Conservation (phyloP, 495 filamentous ascomycete genomes). For the Elasticomyces elasticus region DNA sequence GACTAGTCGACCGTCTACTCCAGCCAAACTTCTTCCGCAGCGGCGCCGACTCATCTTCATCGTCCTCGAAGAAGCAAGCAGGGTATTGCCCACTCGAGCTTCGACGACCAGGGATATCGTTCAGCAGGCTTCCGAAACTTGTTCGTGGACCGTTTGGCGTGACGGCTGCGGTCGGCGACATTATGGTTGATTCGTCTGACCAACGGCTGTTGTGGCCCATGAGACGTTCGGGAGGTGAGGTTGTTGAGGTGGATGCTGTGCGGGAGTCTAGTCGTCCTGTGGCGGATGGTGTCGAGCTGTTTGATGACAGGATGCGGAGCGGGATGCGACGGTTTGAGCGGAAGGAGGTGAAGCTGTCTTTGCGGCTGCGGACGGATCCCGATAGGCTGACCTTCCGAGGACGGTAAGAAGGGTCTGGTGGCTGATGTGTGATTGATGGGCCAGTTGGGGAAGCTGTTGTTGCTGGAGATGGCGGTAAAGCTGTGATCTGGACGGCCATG, state of each 20-base stretch:
- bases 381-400: slow-evolving; percentile 14
- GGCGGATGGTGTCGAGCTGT: background rate
- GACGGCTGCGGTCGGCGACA: slow-evolving; percentile 2
- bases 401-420: slow-evolving; percentile 8
- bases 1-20: slow-evolving; percentile 2
- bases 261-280: background rate
- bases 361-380: slow-evolving; percentile 12
- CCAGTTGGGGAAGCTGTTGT: background rate
- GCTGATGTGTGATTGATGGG: slow-evolving; percentile 2
- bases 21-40: slow-evolving; percentile 12
- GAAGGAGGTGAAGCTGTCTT: slow-evolving; percentile 17
- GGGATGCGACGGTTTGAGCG: slow-evolving; percentile 3
- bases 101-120: background rate
- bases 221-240: background rate
- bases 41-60: slow-evolving; percentile 15
- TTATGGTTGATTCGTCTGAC: slow-evolving; percentile 17
- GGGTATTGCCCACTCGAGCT: slow-evolving; percentile 10
- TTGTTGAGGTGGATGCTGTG: background rate
- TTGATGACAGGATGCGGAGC: slow-evolving; percentile 10
- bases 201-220: slow-evolving; percentile 4
- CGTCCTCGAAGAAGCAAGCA: slow-evolving; percentile 20
- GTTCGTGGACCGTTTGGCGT: slow-evolving; percentile 6
- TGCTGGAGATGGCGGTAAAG: background rate
- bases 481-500: background rate
- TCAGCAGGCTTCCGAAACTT: slow-evolving; percentile 11